A percentile compares a stretch with the other conserved stretches of the same genome.
Evolutionary conservation across 139 green algal genomes (phyloP).

Genomic region (Eudorina sp.): DNA sequence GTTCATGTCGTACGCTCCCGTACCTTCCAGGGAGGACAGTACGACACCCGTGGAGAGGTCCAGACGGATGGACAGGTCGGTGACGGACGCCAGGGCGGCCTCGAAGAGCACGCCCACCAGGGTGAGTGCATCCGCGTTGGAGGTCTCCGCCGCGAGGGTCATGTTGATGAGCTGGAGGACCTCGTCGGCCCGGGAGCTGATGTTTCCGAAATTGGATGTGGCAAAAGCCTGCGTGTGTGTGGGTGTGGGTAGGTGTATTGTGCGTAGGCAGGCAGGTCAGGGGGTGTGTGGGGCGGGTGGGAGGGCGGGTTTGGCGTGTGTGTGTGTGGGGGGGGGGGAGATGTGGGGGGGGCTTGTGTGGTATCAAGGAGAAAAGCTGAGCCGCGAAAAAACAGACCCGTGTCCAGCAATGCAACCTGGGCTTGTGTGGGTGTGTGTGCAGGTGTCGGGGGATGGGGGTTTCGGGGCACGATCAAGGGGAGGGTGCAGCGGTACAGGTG

Average conservation of each 20-base stretch:
- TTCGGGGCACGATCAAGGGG: no score
- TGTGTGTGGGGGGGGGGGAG: no score
- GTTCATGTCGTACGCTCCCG: background rate
- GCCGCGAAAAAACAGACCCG: no score
- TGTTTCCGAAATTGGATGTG: background rate
- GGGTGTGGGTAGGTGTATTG: no score
- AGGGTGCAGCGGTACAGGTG: no score
- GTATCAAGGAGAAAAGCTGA: no score
- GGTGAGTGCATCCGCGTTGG: background rate
- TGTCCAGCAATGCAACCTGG: background rate
- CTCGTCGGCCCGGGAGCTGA: background rate
- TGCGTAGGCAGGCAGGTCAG: no score
- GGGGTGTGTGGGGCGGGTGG: no score
- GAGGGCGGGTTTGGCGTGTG: no score
- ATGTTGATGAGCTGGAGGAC: background rate
- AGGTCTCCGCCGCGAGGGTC: background rate
- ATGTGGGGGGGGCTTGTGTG: no score
- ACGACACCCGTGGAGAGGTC: background rate
- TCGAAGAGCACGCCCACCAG: background rate
- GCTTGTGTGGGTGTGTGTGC: background rate
- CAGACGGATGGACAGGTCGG: background rate
- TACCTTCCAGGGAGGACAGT: background rate
- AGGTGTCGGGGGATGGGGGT: background rate
- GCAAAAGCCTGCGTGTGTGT: background rate
- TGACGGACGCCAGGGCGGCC: background rate